Conservation (phyloP, 768 basidiomycete genomes). For the Phanerodontia chrysosporium region DNA sequence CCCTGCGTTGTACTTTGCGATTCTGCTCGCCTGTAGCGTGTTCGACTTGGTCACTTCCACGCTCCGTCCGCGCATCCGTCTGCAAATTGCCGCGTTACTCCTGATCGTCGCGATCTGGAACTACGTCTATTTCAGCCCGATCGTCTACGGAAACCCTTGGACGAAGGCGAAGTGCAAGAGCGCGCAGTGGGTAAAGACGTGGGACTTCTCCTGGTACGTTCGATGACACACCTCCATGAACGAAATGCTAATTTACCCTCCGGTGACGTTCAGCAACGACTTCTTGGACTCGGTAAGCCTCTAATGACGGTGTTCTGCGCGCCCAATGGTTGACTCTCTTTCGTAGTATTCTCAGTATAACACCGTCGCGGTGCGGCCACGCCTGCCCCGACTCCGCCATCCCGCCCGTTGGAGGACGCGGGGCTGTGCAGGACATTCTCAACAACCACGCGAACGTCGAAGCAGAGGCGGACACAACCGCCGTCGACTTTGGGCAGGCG, state of each 20-base stretch:
- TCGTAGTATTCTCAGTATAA: conserved; percentile 57
- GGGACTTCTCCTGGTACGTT: conserved; percentile 86
- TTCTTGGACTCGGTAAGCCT: conserved; percentile 61
- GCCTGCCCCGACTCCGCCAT: conserved; percentile 34
- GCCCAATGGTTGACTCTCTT: not conserved
- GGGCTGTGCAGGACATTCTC: conserved; percentile 46
- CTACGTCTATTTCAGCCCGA: conserved; percentile 73
- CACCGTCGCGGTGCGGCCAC: conserved; percentile 29
- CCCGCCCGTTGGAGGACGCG: conserved; percentile 49
- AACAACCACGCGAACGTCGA: conserved; percentile 27
- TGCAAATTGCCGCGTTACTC: conserved; percentile 78
- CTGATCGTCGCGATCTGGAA: conserved; percentile 73
- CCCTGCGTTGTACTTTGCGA: conserved; percentile 92
- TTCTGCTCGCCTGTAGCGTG: conserved; percentile 67
- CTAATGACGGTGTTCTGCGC: not conserved
- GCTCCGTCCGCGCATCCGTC: conserved; percentile 67
- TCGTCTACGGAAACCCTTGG: conserved; percentile 85
- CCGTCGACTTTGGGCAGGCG: conserved; percentile 44
- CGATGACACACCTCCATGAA: not conserved
- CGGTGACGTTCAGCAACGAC: conserved; percentile 47
- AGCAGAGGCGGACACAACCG: conserved; percentile 27
- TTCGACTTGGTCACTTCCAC: conserved; percentile 86
- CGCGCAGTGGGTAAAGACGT: conserved; percentile 85
- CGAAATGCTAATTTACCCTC: not conserved
- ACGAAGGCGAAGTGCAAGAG: conserved; percentile 72